phyloP scores from a whole-genome alignment of 192 early-diverging fungal species.

The Mortierella antarctica region DNA sequence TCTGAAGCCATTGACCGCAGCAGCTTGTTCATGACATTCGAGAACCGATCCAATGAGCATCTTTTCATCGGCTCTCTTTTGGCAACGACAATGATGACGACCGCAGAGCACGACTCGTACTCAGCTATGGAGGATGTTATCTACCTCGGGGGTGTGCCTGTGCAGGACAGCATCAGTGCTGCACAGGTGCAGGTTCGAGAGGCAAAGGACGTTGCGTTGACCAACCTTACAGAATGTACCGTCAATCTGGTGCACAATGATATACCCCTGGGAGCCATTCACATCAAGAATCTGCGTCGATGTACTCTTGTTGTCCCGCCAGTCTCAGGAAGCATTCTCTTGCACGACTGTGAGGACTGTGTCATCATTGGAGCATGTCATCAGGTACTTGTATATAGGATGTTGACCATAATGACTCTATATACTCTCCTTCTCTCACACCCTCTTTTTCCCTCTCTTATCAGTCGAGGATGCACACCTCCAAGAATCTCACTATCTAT shows the following conservation, averaged over 20 bases:
- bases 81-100: not conserved
- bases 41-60: slow-evolving; percentile 30
- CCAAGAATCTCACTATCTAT: slow-evolving; percentile 67
- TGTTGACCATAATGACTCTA: not conserved
- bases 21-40: slow-evolving; percentile 30
- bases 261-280: slow-evolving; percentile 71
- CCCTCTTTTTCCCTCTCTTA: not conserved
- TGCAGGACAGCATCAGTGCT: not conserved
- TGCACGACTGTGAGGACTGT: slow-evolving; percentile 72
- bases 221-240: slow-evolving; percentile 67
- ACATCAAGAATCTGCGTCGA: slow-evolving; percentile 75
- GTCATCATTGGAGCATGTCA: slow-evolving; percentile 77
- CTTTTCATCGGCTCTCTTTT: slow-evolving; percentile 9
- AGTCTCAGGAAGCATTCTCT: slow-evolving; percentile 77
- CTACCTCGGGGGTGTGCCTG: slow-evolving; percentile 12
- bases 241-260: slow-evolving; percentile 66
- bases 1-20: slow-evolving; percentile 1
- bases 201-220: slow-evolving; percentile 66
- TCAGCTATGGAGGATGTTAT: not conserved
- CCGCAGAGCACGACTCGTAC: not conserved
- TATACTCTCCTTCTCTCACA: not conserved
- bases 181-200: not conserved
- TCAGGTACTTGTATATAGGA: slow-evolving; percentile 65
- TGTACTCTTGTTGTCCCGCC: slow-evolving; percentile 73
- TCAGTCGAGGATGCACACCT: slow-evolving; percentile 87